Conservation (phyloP, 768 basidiomycete species). For the Dacryopinax primogenitus region DNA sequence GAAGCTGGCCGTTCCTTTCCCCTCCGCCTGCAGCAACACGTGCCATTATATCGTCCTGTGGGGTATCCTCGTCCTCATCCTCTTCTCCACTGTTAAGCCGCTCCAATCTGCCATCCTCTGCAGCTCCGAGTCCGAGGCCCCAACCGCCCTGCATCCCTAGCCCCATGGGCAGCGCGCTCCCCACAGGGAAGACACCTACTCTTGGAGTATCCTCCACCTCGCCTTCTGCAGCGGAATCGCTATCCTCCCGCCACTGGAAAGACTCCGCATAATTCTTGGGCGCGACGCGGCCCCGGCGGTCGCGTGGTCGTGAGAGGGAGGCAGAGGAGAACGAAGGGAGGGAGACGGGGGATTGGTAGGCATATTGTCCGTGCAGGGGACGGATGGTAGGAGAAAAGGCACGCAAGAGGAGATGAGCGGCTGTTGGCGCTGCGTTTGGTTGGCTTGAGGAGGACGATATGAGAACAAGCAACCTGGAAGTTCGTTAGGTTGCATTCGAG, state of each 20-base stretch:
- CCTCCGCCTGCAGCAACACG: not conserved
- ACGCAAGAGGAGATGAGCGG: not conserved
- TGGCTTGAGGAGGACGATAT: not conserved
- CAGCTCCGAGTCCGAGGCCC: not conserved
- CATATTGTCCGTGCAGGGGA: not conserved
- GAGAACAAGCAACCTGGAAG: not conserved
- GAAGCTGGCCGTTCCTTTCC: not conserved
- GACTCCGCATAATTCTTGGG: constrained; percentile 2
- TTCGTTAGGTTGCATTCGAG: not conserved
- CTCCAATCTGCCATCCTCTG: not conserved
- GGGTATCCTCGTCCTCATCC: not conserved
- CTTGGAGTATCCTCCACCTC: not conserved
- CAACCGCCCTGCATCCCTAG: not conserved
- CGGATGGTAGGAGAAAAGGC: not conserved
- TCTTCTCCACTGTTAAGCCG: not conserved
- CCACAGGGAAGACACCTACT: not conserved
- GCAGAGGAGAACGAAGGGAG: constrained; percentile 1
- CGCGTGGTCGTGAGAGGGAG: not conserved
- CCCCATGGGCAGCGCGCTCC: not conserved
- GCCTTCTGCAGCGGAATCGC: not conserved
- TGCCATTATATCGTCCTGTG: not conserved
- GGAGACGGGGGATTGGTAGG: not conserved
- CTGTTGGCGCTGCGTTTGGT: not conserved
- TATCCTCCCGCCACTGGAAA: not conserved
- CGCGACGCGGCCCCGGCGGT: not conserved